phyloP scores from a whole-genome alignment of 257 asterid species.

The Solanum stenotomum region DNA sequence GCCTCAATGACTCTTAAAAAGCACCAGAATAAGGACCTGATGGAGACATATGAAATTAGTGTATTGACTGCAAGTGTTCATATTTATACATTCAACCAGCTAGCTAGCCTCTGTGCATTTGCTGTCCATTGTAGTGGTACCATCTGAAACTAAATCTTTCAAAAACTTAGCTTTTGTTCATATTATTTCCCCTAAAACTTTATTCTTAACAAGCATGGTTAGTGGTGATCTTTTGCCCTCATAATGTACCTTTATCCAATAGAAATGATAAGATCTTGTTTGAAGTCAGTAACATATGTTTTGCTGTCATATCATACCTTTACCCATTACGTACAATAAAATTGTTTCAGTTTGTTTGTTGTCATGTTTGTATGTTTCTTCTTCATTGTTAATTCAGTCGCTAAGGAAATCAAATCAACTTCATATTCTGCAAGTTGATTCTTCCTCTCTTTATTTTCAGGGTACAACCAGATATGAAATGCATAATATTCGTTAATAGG shows the following conservation, averaged over 20 bases:
- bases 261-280: background rate
- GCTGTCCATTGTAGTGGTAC: background rate
- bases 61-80: background rate
- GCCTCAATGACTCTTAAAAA: background rate
- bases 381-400: background rate
- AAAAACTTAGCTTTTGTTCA: background rate
- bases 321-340: background rate
- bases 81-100: background rate
- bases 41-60: background rate
- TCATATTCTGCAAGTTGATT: background rate
- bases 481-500: slow-evolving; percentile 92
- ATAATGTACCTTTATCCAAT: background rate
- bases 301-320: background rate
- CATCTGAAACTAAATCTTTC: background rate
- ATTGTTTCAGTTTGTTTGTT: background rate
- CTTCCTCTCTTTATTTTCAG: slow-evolving; percentile 34
- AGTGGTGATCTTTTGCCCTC: background rate
- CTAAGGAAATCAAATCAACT: background rate
- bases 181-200: background rate
- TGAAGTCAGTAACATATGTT: background rate
- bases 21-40: background rate
- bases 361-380: background rate
- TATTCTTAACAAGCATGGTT: background rate
- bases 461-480: slow-evolving; percentile 78
- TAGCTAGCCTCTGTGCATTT: background rate